Percentiles rank a stretch among this genome's conserved stretches.
Conservation (phyloP, 2,329 filamentous ascomycete species). For the Chalara sp. region DNA sequence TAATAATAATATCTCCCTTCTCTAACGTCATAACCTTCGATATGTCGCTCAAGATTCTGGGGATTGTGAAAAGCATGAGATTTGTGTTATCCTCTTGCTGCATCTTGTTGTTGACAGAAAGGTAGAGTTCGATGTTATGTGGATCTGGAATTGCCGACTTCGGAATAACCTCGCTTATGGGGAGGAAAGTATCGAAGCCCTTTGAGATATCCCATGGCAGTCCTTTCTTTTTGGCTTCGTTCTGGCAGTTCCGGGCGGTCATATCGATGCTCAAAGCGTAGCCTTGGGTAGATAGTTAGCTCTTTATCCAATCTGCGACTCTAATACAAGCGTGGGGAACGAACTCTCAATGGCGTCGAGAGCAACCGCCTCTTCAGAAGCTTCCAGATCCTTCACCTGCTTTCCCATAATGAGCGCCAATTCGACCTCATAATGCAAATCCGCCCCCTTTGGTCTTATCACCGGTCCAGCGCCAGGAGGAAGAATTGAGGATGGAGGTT, state of each 20-base stretch:
- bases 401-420: conserved; percentile 85
- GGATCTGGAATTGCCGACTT: conserved; percentile 79
- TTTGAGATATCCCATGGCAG: conserved; percentile 97
- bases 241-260: conserved; percentile 92
- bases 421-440: conserved; percentile 92
- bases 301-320: background rate
- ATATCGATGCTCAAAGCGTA: conserved; percentile 94
- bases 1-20: conserved; percentile 86
- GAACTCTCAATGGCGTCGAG: conserved; percentile 75
- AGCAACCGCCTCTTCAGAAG: conserved; percentile 65
- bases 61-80: conserved; percentile 90
- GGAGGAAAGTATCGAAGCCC: conserved; percentile 96
- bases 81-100: conserved; percentile 85
- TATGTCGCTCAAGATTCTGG: conserved; percentile 82
- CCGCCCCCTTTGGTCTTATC: conserved; percentile 73
- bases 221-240: conserved; percentile 94
- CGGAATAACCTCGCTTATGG: conserved; percentile 73
- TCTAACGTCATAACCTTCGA: conserved; percentile 92
- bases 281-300: conserved; percentile 38
- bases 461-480: conserved; percentile 72
- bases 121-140: conserved; percentile 79
- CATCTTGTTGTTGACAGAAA: conserved; percentile 73
- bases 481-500: conserved; percentile 82
- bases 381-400: conserved; percentile 66
- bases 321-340: conserved; percentile 11